Evolutionary conservation across 2,329 filamentous ascomycete species (phyloP).

Genomic region (Sporothrix humicola): DNA sequence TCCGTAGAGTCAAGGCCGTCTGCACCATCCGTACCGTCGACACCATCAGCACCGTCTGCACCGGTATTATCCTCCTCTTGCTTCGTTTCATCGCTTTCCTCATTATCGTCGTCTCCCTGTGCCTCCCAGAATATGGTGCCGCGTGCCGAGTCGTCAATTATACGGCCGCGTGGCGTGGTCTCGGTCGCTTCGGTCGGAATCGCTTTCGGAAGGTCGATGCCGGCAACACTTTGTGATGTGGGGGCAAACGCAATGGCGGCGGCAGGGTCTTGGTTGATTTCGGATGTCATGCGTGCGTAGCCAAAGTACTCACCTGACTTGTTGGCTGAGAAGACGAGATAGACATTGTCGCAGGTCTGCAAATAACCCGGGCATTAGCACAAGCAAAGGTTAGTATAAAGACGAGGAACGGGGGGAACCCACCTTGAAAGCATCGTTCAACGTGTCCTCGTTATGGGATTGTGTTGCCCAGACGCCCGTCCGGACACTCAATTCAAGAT

Average conservation of each 20-base stretch:
- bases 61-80: neutral
- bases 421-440: slow-evolving; percentile 86
- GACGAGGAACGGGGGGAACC: slow-evolving; percentile 38
- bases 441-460: slow-evolving; percentile 82
- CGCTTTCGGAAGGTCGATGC: slow-evolving; percentile 74
- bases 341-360: slow-evolving; percentile 81
- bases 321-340: slow-evolving; percentile 93
- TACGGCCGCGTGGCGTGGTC: slow-evolving; percentile 78
- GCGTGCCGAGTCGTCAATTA: slow-evolving; percentile 91
- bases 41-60: neutral
- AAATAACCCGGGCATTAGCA: neutral
- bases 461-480: slow-evolving; percentile 95
- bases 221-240: slow-evolving; percentile 62
- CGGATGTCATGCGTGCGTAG: slow-evolving; percentile 87
- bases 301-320: slow-evolving; percentile 98
- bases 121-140: slow-evolving; percentile 98
- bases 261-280: slow-evolving; percentile 77
- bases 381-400: neutral
- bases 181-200: slow-evolving; percentile 80
- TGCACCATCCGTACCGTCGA: slow-evolving; percentile 35
- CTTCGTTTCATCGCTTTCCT: neutral
- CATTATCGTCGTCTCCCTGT: slow-evolving; percentile 51
- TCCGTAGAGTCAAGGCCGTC: slow-evolving; percentile 40
- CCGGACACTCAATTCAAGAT: slow-evolving; percentile 84
- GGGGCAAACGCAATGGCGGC: slow-evolving; percentile 73